Evolutionary conservation across 805 yeast species (phyloP).

Genomic region (Scheffersomyces lignosus): DNA sequence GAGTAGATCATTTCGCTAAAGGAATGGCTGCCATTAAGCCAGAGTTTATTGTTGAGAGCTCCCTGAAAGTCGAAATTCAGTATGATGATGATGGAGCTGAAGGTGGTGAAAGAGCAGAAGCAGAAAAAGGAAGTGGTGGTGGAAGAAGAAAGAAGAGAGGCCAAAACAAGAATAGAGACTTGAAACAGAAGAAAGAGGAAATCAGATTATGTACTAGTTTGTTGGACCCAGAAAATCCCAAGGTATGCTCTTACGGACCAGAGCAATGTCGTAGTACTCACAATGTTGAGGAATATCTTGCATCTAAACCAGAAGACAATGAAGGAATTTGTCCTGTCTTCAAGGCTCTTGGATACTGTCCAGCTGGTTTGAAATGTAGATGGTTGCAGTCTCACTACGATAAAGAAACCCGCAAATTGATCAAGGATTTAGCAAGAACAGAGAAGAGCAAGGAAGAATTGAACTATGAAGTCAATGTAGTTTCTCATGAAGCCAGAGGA

Average conservation of each 20-base stretch:
- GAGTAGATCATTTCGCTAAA: conserved; percentile 32
- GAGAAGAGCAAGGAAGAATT: conserved; percentile 26
- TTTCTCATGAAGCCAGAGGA: conserved; percentile 46
- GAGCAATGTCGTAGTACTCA: conserved; percentile 77
- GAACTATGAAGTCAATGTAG: conserved; percentile 65
- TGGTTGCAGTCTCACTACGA: conserved; percentile 77
- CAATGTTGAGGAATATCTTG: conserved; percentile 64
- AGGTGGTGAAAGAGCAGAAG: conserved; percentile 38
- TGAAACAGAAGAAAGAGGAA: conserved; percentile 64
- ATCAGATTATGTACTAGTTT: conserved; percentile 65
- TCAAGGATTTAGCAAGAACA: conserved; percentile 43
- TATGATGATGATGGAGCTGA: conserved; percentile 48
- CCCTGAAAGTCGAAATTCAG: too few species aligned
- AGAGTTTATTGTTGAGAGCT: conserved; percentile 59
- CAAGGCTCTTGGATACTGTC: conserved; percentile 82
- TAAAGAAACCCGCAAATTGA: conserved; percentile 43
- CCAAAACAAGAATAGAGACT: conserved; percentile 80
- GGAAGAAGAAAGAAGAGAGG: conserved; percentile 61
- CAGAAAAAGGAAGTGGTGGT: conserved; percentile 26
- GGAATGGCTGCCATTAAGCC: conserved; percentile 80
- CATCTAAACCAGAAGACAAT: conserved; percentile 67
- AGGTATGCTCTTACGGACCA: conserved; percentile 62
- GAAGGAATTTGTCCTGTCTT: conserved; percentile 84
- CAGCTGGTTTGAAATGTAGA: conserved; percentile 88
- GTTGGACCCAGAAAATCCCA: conserved; percentile 51